phyloP scores from a whole-genome alignment of 1,139 yeast species.

The Kodamaea alishanica region DNA sequence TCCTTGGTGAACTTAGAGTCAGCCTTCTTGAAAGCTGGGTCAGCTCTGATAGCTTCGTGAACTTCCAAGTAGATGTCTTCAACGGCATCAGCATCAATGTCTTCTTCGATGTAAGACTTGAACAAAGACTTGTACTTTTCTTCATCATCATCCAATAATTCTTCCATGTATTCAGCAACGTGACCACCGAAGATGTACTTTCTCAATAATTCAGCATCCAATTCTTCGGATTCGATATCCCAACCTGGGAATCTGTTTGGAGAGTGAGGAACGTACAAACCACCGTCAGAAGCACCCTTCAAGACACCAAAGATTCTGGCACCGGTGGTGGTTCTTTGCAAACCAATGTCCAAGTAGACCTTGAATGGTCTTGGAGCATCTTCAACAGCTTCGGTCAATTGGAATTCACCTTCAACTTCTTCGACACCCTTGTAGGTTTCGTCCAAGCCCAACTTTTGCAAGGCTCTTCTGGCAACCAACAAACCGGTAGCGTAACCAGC shows the following conservation, averaged over 20 bases:
- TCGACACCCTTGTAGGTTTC: slow-evolving; percentile 98
- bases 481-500: slow-evolving; percentile 99
- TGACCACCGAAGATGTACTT: slow-evolving; percentile 99
- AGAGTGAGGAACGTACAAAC: slow-evolving; percentile 98
- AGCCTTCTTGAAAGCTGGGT: slow-evolving; percentile 89
- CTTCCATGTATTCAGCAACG: slow-evolving; percentile 99
- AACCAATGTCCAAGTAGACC: slow-evolving; percentile 98
- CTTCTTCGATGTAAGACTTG: slow-evolving; percentile 96
- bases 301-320: slow-evolving; percentile 99
- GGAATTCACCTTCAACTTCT: slow-evolving; percentile 99
- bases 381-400: slow-evolving; percentile 98
- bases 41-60: slow-evolving; percentile 93
- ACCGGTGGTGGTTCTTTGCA: slow-evolving; percentile 99
- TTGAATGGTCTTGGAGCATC: slow-evolving; percentile 99
- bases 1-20: slow-evolving; percentile 95
- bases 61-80: slow-evolving; percentile 96
- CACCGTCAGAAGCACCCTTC: slow-evolving; percentile 99
- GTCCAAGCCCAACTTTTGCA: slow-evolving; percentile 96
- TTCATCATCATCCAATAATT: slow-evolving; percentile 99
- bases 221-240: slow-evolving; percentile 98
- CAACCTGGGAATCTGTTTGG: slow-evolving; percentile 99
- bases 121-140: slow-evolving; percentile 96
- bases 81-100: slow-evolving; percentile 92
- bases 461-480: slow-evolving; percentile 98
- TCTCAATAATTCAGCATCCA: slow-evolving; percentile 96